Evolutionary conservation across 495 filamentous ascomycete species (phyloP).

Genomic region (Penicillium antarcticum): DNA sequence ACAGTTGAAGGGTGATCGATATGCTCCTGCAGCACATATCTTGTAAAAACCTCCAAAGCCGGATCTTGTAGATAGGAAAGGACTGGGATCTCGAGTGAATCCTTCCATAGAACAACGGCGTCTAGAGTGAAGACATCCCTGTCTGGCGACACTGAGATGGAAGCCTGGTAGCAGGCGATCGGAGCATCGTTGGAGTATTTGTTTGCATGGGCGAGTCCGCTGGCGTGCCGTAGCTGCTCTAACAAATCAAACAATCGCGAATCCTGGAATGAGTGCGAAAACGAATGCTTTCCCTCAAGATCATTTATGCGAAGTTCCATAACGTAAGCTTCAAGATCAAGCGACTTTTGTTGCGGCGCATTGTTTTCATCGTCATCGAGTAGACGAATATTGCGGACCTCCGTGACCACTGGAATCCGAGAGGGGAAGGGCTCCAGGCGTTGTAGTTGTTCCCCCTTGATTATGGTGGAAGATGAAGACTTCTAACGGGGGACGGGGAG

Average conservation of each 20-base stretch:
- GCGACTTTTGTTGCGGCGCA: neutral
- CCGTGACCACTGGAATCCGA: constrained; percentile 21
- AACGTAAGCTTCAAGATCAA: constrained; percentile 5
- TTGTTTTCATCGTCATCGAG: neutral
- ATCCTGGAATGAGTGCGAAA: constrained; percentile 18
- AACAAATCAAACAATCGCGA: constrained; percentile 15
- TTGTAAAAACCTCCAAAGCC: constrained; percentile 24
- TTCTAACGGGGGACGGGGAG: constrained; percentile 18
- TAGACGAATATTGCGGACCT: constrained; percentile 1
- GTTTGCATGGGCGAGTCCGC: constrained; percentile 24
- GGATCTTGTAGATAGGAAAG: constrained; percentile 13
- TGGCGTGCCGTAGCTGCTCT: constrained; percentile 18
- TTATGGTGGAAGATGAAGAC: constrained; percentile 11
- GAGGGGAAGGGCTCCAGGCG: neutral
- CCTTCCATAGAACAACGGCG: constrained; percentile 34
- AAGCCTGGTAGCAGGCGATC: constrained; percentile 33
- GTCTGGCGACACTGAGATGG: constrained; percentile 17
- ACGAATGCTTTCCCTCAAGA: constrained; percentile 10
- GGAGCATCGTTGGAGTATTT: constrained; percentile 18
- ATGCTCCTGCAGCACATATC: constrained; percentile 26
- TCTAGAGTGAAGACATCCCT: constrained; percentile 24
- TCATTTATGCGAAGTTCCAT: constrained; percentile 17
- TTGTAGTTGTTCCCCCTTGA: neutral
- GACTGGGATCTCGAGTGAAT: constrained; percentile 32
- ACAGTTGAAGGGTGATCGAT: neutral